Evolutionary conservation across 768 basidiomycete genomes (phyloP).

Genomic region (Pleurotus eryngii): DNA sequence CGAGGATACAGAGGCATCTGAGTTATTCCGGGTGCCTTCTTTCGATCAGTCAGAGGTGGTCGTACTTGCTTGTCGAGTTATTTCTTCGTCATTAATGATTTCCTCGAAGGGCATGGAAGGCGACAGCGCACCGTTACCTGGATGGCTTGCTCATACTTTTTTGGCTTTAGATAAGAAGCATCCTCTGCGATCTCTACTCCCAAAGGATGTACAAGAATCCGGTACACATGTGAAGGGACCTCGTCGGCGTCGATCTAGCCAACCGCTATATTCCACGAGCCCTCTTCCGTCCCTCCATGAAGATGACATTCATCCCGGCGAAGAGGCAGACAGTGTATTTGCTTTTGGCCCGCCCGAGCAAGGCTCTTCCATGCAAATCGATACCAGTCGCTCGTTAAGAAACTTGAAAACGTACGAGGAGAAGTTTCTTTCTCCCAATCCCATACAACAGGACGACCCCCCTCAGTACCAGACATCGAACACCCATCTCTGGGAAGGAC

Average conservation of each 20-base stretch:
- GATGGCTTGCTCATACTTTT: constrained; percentile 56
- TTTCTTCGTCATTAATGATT: neutral
- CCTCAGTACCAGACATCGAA: too few species aligned
- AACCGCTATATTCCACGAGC: too few species aligned
- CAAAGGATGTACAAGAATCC: constrained; percentile 7
- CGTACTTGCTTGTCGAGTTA: neutral
- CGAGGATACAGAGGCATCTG: too few species aligned
- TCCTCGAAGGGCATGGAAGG: constrained; percentile 14
- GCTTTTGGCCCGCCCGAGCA: constrained; percentile 13
- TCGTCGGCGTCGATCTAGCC: too few species aligned
- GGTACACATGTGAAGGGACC: too few species aligned
- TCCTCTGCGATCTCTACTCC: constrained; percentile 44
- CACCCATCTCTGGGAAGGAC: too few species aligned
- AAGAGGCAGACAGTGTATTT: constrained; percentile 14
- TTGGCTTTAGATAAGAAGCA: constrained; percentile 40
- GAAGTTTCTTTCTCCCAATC: too few species aligned
- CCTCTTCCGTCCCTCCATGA: too few species aligned
- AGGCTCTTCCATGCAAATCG: too few species aligned
- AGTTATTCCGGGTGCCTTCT: neutral
- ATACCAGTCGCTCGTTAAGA: too few species aligned
- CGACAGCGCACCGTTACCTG: constrained; percentile 36
- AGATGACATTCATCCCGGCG: neutral
- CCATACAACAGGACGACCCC: too few species aligned
- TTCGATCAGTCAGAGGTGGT: neutral
- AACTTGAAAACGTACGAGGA: too few species aligned